These are phyloP conservation scores for Pythium oligandrum DNA, from an alignment of 352 stramenopile species.

Conservation along the genomic window DNA sequence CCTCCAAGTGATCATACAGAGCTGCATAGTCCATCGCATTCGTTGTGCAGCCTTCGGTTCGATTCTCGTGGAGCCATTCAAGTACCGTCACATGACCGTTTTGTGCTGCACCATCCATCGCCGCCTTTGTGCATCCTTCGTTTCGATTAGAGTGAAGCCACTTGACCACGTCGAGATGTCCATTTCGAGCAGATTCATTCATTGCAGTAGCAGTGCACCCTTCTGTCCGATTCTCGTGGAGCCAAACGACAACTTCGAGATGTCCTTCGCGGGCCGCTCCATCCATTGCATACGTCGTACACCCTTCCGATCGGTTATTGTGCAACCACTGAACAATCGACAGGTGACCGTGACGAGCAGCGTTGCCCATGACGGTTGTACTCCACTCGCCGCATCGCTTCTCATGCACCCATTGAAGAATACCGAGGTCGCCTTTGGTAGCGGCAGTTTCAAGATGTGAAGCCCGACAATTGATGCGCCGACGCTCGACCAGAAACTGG, in stretches of 20 bases:
- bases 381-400: neutral
- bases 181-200: neutral
- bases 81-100: conserved; percentile 8
- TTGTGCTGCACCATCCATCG: conserved; percentile 15
- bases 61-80: conserved; percentile 14
- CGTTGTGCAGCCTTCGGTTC: conserved; percentile 11
- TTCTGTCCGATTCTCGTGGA: neutral
- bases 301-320: neutral
- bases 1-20: conserved; percentile 1
- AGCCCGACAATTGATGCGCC: neutral
- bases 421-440: neutral
- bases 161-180: neutral
- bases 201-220: neutral
- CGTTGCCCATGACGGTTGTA: neutral
- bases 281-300: neutral
- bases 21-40: conserved; percentile 14
- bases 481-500: neutral
- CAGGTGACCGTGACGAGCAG: neutral
- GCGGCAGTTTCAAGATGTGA: neutral
- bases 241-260: neutral
- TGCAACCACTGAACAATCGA: neutral
- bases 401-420: neutral
- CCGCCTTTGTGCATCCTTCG: conserved; percentile 12
- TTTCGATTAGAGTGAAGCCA: conserved; percentile 14
- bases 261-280: neutral